Evolutionary conservation across 345 rosid genomes (phyloP).

Genomic region (Hirschfeldia incana): DNA sequence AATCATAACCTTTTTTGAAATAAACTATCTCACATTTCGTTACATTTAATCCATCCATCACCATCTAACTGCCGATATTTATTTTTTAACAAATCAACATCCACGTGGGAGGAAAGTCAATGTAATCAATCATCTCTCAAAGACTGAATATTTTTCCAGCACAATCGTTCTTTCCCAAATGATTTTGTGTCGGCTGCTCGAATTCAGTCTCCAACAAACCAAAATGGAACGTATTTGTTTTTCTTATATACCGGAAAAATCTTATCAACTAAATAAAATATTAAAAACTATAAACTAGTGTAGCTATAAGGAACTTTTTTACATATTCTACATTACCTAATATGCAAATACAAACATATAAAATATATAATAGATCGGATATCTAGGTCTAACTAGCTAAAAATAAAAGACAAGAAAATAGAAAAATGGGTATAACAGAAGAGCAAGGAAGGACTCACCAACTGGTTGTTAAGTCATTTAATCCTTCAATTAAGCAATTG

Average conservation of each 20-base stretch:
- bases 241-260: background rate
- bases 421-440: constrained; percentile 32
- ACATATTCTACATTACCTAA: background rate
- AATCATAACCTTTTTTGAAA: background rate
- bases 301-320: background rate
- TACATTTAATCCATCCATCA: constrained; percentile 20
- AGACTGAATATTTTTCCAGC: constrained; percentile 23
- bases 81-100: constrained; percentile 1
- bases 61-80: constrained; percentile 27
- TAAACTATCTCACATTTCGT: background rate
- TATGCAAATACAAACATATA: constrained; percentile 15
- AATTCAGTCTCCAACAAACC: constrained; percentile 23
- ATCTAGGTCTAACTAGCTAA: constrained; percentile 12
- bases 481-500: constrained; percentile 61
- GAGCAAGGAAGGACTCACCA: constrained; percentile 46
- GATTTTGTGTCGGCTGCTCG: constrained; percentile 33
- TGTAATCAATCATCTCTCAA: constrained; percentile 16
- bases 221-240: background rate
- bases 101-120: constrained; percentile 33
- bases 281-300: background rate
- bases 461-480: constrained; percentile 70
- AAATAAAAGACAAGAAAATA: constrained; percentile 4
- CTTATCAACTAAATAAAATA: background rate
- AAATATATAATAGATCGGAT: background rate
- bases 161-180: constrained; percentile 12